Evolutionary conservation across 345 rosid species (phyloP).

Genomic region (Gossypium mustelinum): DNA sequence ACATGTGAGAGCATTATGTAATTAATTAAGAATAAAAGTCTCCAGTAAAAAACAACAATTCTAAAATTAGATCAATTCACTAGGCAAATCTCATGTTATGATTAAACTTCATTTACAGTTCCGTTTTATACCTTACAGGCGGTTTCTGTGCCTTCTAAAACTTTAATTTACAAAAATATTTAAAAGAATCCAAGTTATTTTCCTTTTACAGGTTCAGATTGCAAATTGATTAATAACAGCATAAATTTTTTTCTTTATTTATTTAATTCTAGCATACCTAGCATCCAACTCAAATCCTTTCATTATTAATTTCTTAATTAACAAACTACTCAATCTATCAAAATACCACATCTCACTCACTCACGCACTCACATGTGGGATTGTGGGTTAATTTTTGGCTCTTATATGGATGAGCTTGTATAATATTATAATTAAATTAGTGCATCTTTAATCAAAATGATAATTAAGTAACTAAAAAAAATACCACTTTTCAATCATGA

Average conservation of each 20-base stretch:
- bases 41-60: no score
- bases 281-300: conserved; percentile 7
- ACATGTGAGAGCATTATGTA: no score
- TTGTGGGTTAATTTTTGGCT: conserved; percentile 16
- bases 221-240: no score
- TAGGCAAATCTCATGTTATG: no score
- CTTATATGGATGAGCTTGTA: neutral
- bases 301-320: neutral
- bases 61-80: no score
- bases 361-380: conserved; percentile 10
- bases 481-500: conserved; percentile 17
- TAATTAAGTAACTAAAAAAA: neutral
- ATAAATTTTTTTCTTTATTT: neutral
- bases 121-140: no score
- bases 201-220: no score
- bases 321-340: neutral
- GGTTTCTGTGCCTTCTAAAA: no score
- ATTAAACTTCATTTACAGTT: no score
- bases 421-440: neutral
- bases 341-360: neutral
- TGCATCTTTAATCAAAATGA: neutral
- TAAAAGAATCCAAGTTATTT: no score
- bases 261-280: neutral
- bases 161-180: no score
- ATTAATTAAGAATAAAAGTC: no score